A percentile compares a stretch with the other conserved stretches of the same genome.
These are phyloP conservation scores for Malus hybrid DNA, from an alignment of 331 rosid genomes.

Conservation along the genomic window DNA sequence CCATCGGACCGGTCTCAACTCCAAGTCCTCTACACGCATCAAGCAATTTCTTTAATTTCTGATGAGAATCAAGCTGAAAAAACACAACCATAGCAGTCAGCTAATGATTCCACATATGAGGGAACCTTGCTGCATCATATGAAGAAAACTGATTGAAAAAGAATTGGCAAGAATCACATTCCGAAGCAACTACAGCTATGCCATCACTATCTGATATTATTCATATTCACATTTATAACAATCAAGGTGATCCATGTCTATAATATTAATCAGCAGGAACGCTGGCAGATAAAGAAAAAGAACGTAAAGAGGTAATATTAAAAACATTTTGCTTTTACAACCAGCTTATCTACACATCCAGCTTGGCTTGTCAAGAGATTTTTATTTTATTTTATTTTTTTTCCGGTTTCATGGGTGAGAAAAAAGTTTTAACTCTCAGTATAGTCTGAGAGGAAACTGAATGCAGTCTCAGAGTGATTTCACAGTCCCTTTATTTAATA, in stretches of 20 bases:
- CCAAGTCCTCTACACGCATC: constrained; percentile 56
- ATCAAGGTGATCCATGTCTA: neutral
- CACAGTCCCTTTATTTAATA: neutral
- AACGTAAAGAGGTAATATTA: neutral
- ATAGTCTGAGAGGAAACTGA: neutral
- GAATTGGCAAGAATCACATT: neutral
- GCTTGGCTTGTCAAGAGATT: neutral
- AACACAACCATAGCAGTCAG: neutral
- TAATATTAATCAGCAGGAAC: no score
- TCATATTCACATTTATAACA: neutral
- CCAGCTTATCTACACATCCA: neutral
- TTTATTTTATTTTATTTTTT: neutral
- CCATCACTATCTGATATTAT: neutral
- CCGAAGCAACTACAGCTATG: neutral
- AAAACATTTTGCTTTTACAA: neutral
- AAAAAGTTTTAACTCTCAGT: neutral
- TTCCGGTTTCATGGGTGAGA: neutral
- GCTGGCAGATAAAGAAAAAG: neutral
- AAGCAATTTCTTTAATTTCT: constrained; percentile 55
- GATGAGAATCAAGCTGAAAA: constrained; percentile 60
- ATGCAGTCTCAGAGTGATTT: neutral
- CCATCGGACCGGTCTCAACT: constrained; percentile 54
- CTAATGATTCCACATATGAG: neutral
- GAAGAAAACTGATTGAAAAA: neutral
- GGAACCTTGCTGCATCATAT: neutral